Base-by-base conservation (phyloP, 331 rosid genomes). In the Erythrophleum ivorense region DNA sequence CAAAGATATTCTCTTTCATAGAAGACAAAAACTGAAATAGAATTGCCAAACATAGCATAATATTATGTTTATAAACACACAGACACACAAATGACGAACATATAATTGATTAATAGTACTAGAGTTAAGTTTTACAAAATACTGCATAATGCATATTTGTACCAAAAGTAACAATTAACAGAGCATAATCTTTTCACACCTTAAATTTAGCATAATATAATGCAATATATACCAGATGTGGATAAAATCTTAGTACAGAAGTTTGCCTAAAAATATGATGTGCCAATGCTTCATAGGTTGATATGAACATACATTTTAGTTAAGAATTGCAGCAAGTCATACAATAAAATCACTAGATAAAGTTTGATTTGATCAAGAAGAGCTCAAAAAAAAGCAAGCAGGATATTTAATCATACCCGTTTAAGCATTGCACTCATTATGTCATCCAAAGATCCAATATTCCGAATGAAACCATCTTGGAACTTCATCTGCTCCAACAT, bases 381-480 rank as follows among this genome's bases (percentile, higher is more conserved):
- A 24, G 58, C 13, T 38, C 63, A n/a, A 19, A 54, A n/a, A 3
- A 29, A 43, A 31, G 45, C 49, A 69, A 77, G 75, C 73, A 59
- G 34, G 74, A 67, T 33, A 63, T 33, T 33, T 63, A 19, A 50
- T 45, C 91, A 85, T 95, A 92, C 98, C 97, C 80, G 86, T 85
- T 86, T 91, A 85, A 86, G 83, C 81, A 93, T 87, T 21, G 90
- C 48, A 70, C 68, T 85, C 90, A 87, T 88, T 43, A 91, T 85
- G 78, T 93, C 96, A 84, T 93, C 95, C 83, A 91, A 71, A 10
- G 92, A 87, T 49, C 81, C 94, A 50, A 77, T 66, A 67, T 87
- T 84, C 59, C 75, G 86, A 81, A 86, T 63, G 43, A 84, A 83
- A 64, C 85, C 91, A 82, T 85, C 90, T 43, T 71, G 91, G 46